A percentile compares a stretch with the other conserved stretches of the same genome.
phyloP scores from a whole-genome alignment of 2,329 filamentous ascomycete species.

The Chaetomiaceae sp. region DNA sequence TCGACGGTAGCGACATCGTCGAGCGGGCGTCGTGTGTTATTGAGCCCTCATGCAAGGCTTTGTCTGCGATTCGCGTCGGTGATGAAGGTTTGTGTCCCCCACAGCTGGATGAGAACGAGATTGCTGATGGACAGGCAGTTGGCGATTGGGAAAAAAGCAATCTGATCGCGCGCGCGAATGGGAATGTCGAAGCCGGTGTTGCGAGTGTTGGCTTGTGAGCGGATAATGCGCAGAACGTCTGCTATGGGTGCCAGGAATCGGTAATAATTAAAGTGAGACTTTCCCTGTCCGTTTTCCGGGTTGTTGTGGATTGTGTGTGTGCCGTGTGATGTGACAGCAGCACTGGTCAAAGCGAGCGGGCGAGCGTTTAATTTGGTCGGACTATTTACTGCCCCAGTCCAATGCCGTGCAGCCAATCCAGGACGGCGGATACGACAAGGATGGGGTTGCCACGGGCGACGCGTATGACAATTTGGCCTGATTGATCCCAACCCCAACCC shows the following conservation, averaged over 20 bases:
- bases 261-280: background rate
- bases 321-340: too few relatives aligned
- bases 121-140: background rate
- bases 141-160: too few relatives aligned
- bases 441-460: constrained; percentile 20
- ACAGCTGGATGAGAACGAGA: background rate
- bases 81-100: background rate
- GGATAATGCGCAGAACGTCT: background rate
- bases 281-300: background rate
- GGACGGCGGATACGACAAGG: background rate
- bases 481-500: too few relatives aligned
- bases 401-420: constrained; percentile 9
- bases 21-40: constrained; percentile 15
- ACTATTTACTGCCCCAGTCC: constrained; percentile 14
- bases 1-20: constrained; percentile 42
- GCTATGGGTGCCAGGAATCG: background rate
- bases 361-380: constrained; percentile 14
- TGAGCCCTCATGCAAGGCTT: constrained; percentile 19
- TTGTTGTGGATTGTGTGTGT: background rate
- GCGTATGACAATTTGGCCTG: background rate
- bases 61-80: background rate
- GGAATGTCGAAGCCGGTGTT: background rate
- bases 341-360: background rate
- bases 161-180: too few relatives aligned
- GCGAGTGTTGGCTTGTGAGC: too few relatives aligned